phyloP scores from a whole-genome alignment of 352 stramenopile genomes.

The Phytophthora multivora region DNA sequence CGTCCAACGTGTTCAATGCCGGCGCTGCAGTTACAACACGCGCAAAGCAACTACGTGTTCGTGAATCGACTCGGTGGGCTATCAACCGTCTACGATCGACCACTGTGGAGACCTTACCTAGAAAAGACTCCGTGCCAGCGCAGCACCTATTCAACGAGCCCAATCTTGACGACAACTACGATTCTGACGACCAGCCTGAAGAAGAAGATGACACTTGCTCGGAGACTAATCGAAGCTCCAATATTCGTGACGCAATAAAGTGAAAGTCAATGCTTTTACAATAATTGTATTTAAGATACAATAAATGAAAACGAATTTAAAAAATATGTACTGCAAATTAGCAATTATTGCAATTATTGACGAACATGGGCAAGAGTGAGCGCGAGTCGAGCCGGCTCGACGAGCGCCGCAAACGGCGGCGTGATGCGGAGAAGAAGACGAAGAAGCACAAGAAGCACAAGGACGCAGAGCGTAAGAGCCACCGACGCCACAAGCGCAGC shows the following conservation, averaged over 20 bases:
- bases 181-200: constrained; percentile 12
- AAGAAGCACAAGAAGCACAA: constrained; percentile 46
- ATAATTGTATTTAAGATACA: not conserved
- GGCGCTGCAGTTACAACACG: constrained; percentile 7
- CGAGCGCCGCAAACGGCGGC: constrained; percentile 38
- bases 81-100: constrained; percentile 5
- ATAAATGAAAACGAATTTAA: too few species aligned
- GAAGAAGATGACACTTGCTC: constrained; percentile 5
- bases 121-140: constrained; percentile 11
- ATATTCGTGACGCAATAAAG: too few species aligned
- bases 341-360: not conserved
- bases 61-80: not conserved
- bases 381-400: constrained; percentile 30
- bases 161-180: constrained; percentile 9
- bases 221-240: constrained; percentile 4
- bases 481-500: constrained; percentile 20
- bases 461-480: constrained; percentile 33
- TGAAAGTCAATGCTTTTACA: too few species aligned
- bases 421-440: constrained; percentile 35
- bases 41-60: constrained; percentile 21
- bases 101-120: constrained; percentile 2
- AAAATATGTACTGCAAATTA: too few species aligned
- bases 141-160: constrained; percentile 11
- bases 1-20: constrained; percentile 13
- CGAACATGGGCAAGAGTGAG: constrained; percentile 40